Conservation (phyloP, 2,329 filamentous ascomycete genomes). For the Monilinia aucupariae region DNA sequence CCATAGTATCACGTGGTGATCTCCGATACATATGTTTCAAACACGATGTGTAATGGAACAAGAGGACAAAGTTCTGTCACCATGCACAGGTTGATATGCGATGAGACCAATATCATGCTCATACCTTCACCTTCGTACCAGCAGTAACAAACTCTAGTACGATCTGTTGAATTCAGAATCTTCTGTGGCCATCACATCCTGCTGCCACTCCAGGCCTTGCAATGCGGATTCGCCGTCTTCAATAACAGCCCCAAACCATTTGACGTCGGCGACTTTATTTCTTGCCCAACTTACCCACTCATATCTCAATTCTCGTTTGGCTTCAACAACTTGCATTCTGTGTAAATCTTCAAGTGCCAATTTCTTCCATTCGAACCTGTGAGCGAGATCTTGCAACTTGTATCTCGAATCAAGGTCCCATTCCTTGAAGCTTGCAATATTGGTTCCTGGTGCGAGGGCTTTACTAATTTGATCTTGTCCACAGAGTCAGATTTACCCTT, state of each 20-base stretch:
- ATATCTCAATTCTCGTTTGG: no score
- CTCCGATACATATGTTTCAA: neutral
- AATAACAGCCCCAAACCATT: constrained; percentile 2
- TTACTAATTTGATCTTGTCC: constrained; percentile 40
- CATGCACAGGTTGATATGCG: neutral
- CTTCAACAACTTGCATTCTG: no score
- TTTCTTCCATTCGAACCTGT: neutral
- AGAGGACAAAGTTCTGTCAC: neutral
- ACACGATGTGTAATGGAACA: constrained; percentile 1
- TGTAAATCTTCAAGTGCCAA: neutral
- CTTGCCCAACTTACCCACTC: neutral
- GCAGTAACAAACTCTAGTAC: neutral
- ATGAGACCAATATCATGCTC: neutral
- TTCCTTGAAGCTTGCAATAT: neutral
- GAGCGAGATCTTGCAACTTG: neutral
- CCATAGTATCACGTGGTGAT: neutral
- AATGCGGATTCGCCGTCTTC: neutral
- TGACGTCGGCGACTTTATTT: neutral
- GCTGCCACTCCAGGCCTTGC: neutral
- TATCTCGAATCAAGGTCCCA: neutral
- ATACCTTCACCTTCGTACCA: neutral
- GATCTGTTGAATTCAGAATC: neutral
- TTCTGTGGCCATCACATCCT: neutral
- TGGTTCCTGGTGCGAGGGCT: constrained; percentile 23
- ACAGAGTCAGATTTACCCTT: constrained; percentile 35